Evolutionary conservation across 495 filamentous ascomycete genomes (phyloP), one percentile per base, ranked within the genome.

Genomic region (Rostrohypoxylon terebratum): DNA sequence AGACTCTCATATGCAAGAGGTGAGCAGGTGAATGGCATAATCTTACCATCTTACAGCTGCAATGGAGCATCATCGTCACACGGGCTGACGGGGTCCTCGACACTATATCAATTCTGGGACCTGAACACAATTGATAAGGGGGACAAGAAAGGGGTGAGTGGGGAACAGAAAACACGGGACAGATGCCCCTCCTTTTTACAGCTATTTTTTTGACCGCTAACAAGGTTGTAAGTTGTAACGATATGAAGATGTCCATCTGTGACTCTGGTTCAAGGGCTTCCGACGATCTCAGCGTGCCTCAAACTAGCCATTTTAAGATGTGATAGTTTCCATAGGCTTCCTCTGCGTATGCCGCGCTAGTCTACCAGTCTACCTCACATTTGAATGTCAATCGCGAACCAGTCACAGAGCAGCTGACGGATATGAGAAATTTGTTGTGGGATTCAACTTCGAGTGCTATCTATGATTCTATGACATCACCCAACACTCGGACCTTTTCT

Each of bases 381-480:
- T 44, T 28, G 28, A 5, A 28, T 28, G 6, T 28, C 28, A 28
- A 31, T 38, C 28, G 13, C 13, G 47, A 34, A 40, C 62, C 57
- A 71, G 57, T 71, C 51, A 63, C 51, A 63, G 33, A 67, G 18
- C 21, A 42, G n/a, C 44, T 34, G 20, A 10, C 14, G 23, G 48
- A 38, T 28, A 60, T 14, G 21, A 25, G 7, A 16, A 47, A 44
- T 65, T 65, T 42, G 58, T 73, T 64, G 65, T 68, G 59, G 70
- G 70, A 68, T 65, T 68, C 45, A 18, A 25, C 8, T 18, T 23
- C 7, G 21, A 50, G 59, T 38, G n/a, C 28, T 13, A 31, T 40
- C 54, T 61, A 73, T 73, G 70, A 73, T 64, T 40, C 54, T 61
- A 73, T 73, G 70, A 73, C 70, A 57, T 73, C 70, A 68, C 28